Evolutionary conservation across 2,329 filamentous ascomycete species (phyloP), one percentile per base, ranked within the genome.

Genomic region (Pezicula carpinea): DNA sequence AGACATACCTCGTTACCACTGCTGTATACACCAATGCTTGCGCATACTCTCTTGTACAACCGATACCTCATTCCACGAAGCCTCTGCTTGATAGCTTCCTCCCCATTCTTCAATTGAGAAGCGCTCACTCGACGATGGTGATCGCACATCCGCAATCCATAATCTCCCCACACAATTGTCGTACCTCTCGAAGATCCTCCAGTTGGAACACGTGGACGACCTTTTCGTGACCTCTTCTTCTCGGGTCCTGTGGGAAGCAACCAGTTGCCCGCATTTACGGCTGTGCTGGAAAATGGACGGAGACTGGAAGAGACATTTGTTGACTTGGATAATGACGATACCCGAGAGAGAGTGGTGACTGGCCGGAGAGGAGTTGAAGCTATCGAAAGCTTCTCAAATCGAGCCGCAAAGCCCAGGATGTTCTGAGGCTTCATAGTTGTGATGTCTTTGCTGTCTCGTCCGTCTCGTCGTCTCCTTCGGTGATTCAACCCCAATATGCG

Each of bases 91-190:
- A 99, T 97, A 2, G 92, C 93, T 58, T 96, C 90, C 64, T 96
- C 91, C 52, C 89, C 93, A 63, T 89, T 84, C 70, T 91, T 91
- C 53, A 99, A 78, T 59, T 95, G 88, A 55, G 82, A 74, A 19
- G 93, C 88, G 57, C 86, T 89, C 65, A 99, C 88, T 62, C 93
- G 82, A 48, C 93, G 87, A 70, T 96, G 87, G 66, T 96, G 88
- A 69, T 99, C 93, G 53, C 77, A 83, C 83, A 99, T 93, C 48
- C 93, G 87, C 57, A 99, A 73, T 7, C 93, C 93, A 65, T 91
- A 99, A 67, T 97, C 91, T 46, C 93, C 93, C 89, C 90, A 97
- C 48, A 95, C 83, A 17, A 99, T 87, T 0, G 92, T 97, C 31
- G 93, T 99, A 58, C 93, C 93, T 66, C 95, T 90, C 31, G 79